These are phyloP conservation scores for Fragilariopsis cylindrus DNA, from an alignment of 108 stramenopile genomes.

Conservation along the genomic window DNA sequence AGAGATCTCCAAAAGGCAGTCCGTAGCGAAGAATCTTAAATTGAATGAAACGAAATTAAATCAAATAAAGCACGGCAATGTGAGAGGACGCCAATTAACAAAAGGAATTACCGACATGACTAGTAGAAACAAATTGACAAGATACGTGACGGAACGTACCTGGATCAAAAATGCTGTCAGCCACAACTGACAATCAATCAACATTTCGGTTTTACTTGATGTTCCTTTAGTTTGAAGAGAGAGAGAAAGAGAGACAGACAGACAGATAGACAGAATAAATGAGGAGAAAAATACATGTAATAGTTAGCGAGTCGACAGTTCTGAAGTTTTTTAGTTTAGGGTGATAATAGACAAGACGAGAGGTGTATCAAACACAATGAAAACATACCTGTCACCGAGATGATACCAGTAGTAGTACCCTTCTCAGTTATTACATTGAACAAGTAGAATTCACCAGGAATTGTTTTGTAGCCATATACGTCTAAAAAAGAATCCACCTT, in stretches of 20 bases:
- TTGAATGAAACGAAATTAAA: constrained; percentile 11
- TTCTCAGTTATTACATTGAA: constrained; percentile 36
- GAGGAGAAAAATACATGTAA: too few species aligned
- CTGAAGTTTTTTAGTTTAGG: too few species aligned
- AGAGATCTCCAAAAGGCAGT: constrained; percentile 67
- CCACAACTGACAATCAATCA: constrained; percentile 76
- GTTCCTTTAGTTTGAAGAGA: too few species aligned
- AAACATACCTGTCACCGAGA: neutral
- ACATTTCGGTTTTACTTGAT: constrained; percentile 27
- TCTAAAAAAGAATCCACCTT: constrained; percentile 48
- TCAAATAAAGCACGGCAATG: too few species aligned
- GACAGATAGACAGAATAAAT: too few species aligned
- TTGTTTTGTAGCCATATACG: constrained; percentile 17
- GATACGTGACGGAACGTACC: too few species aligned
- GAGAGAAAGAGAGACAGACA: too few species aligned
- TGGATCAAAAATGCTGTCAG: constrained; percentile 31
- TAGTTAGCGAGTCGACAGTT: too few species aligned
- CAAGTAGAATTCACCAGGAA: constrained; percentile 60
- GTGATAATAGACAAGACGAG: neutral
- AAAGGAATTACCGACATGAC: too few species aligned
- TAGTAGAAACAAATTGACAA: too few species aligned
- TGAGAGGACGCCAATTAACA: too few species aligned
- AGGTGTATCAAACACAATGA: neutral
- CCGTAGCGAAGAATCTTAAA: constrained; percentile 56
- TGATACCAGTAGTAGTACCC: neutral